A percentile compares a stretch with the other conserved stretches of the same genome.
phyloP scores from a whole-genome alignment of 108 stramenopile genomes.

The Cafeteria roenbergensis region DNA sequence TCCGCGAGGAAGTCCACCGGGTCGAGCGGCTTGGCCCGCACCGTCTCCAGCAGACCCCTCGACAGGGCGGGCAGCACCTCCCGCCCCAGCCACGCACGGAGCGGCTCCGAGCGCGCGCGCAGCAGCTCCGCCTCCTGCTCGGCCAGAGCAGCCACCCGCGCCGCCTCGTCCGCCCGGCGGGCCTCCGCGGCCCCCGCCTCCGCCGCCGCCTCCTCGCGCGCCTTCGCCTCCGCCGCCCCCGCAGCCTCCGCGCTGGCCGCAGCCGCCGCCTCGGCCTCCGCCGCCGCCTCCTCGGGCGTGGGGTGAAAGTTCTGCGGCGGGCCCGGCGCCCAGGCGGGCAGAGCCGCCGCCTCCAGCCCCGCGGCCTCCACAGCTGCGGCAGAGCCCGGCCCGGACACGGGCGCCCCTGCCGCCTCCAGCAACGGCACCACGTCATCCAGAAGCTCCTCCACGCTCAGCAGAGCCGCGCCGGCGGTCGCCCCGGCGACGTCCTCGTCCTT shows the following conservation, averaged over 20 bases:
- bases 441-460: background rate
- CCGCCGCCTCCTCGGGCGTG: slow-evolving; percentile 1
- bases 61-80: slow-evolving; percentile 10
- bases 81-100: background rate
- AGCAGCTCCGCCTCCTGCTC: slow-evolving; percentile 12
- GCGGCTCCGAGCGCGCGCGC: background rate
- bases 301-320: slow-evolving; percentile 10
- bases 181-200: slow-evolving; percentile 7
- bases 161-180: background rate
- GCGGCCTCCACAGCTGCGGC: background rate
- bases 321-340: slow-evolving; percentile 3
- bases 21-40: slow-evolving; percentile 9
- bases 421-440: background rate
- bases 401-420: background rate
- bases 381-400: background rate
- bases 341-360: background rate
- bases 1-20: slow-evolving; percentile 17
- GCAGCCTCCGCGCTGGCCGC: background rate
- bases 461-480: background rate
- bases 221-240: background rate
- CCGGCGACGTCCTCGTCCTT: background rate
- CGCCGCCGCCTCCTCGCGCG: slow-evolving; percentile 5
- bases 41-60: slow-evolving; percentile 11
- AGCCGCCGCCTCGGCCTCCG: background rate
- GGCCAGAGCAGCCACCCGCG: background rate